Base-by-base conservation (phyloP, 2,329 filamentous ascomycete species). In the Hypoxylon sp. region DNA sequence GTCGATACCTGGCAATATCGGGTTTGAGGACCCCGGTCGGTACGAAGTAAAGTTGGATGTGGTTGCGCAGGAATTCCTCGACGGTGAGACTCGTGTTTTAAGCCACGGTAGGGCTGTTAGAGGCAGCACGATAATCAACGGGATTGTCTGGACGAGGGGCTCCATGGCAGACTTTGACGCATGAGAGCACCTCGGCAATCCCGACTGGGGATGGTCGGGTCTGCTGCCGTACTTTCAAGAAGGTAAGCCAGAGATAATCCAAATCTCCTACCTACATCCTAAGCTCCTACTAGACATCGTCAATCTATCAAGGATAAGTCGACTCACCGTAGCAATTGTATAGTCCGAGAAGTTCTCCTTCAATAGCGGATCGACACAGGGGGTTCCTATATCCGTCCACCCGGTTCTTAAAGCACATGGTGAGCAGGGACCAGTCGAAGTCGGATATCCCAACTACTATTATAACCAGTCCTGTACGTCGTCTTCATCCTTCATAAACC, bases 201-300 rank as follows among this genome's bases (percentile, higher is more conserved):
- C 76, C 0, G 80, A 78, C 1, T 84, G 82, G 82, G 79, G 80
- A 17, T 84, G 81, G 80, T 68, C 80, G 1, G 77, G 76, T 21
- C 73, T 88, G 10, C 73, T 84, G 0, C 84, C 82, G 0, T 87
- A 87, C 68, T 84, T 87, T 69, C 77, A 79, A 79, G 29, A 86
- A 86, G 77, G 83, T 82, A 32, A 55, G 66, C 37, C 21, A 15
- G 17, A 2, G 19, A 11, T 13, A 5, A 10, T 15, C 32, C 13
- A 13, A 37, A 13, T 37, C 24, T 37, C 32, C 15, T 15, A 19
- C 21, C 37, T 46, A 17, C 48, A 4, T 17, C 31, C 21, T 2
- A 1, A 11, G 13, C 21, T 15, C 4, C n/a, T 27, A 3, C 19
- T n/a, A 27, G 24, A 5, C 24, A 27, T 27, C 24, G 19, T 21